Percentiles rank a stretch among this genome's conserved stretches.
These are phyloP conservation scores for Lactarius hatsudake DNA, from an alignment of 768 basidiomycete species.

Conservation along the genomic window DNA sequence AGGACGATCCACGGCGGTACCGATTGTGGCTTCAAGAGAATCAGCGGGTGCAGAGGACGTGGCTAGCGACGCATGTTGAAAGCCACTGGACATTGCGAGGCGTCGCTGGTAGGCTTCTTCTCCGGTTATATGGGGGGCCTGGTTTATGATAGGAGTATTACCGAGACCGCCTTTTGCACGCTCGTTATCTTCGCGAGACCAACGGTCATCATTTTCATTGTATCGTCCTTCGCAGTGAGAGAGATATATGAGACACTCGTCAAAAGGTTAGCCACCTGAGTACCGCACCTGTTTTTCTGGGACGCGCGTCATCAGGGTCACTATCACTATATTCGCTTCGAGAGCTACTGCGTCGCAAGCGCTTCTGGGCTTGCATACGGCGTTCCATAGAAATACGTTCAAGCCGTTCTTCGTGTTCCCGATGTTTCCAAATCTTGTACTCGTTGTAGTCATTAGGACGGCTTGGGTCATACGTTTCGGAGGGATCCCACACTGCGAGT, in stretches of 20 bases:
- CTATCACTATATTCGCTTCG: constrained; percentile 66
- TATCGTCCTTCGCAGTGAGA: constrained; percentile 36
- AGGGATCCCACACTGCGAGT: constrained; percentile 68
- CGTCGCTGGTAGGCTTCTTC: constrained; percentile 79
- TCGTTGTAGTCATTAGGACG: constrained; percentile 89
- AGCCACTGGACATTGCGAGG: constrained; percentile 58
- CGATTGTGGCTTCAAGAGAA: not conserved
- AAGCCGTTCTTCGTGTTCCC: constrained; percentile 71
- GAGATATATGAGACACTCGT: constrained; percentile 20
- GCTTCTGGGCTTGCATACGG: constrained; percentile 53
- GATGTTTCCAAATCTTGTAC: constrained; percentile 77
- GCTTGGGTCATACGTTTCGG: constrained; percentile 74
- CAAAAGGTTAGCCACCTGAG: not conserved
- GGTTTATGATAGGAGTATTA: constrained; percentile 16
- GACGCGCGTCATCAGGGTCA: constrained; percentile 61
- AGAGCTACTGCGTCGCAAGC: constrained; percentile 45
- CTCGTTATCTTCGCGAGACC: constrained; percentile 53
- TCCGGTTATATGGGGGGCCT: constrained; percentile 53
- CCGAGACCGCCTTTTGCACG: constrained; percentile 38
- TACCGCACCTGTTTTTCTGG: constrained; percentile 61
- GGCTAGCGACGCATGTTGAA: constrained; percentile 21
- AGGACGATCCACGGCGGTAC: not conserved
- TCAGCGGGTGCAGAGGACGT: not conserved
- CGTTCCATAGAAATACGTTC: constrained; percentile 44
- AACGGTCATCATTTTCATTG: constrained; percentile 47